These are phyloP conservation scores for Escallonia herrerae DNA, from an alignment of 129 eudicot species.

Conservation along the genomic window DNA sequence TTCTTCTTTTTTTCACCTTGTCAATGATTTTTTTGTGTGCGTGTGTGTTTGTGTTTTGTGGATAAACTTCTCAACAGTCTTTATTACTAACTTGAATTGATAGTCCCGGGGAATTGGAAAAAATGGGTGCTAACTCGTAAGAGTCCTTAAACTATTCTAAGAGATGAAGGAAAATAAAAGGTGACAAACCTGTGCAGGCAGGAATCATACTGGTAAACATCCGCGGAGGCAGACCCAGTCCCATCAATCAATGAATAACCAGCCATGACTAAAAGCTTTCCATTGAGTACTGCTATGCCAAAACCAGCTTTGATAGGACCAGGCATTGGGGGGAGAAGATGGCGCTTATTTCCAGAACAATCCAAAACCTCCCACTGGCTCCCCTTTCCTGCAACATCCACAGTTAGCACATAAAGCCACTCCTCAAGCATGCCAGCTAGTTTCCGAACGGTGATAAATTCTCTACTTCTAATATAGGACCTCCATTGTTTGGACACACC, in stretches of 20 bases:
- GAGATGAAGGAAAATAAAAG: constrained; percentile 4
- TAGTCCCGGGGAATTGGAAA: background rate
- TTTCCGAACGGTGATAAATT: constrained; percentile 63
- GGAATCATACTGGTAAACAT: constrained; percentile 87
- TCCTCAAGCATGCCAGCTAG: constrained; percentile 83
- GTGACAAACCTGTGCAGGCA: constrained; percentile 77
- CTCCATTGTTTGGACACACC: constrained; percentile 81
- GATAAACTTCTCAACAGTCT: too few relatives aligned
- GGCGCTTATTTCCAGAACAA: constrained; percentile 57
- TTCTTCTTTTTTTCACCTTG: too few relatives aligned
- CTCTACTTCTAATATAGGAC: constrained; percentile 70
- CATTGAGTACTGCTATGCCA: constrained; percentile 68
- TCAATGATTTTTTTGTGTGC: too few relatives aligned
- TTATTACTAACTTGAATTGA: too few relatives aligned
- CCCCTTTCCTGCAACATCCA: constrained; percentile 60
- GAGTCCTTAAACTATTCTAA: background rate
- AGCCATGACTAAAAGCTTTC: constrained; percentile 83
- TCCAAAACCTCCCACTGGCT: constrained; percentile 95
- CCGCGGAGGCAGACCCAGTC: constrained; percentile 48
- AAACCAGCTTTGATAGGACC: constrained; percentile 67
- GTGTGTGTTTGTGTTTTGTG: too few relatives aligned
- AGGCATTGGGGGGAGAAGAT: constrained; percentile 60
- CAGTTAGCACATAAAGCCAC: constrained; percentile 78
- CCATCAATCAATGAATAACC: constrained; percentile 60
- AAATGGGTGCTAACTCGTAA: background rate